Evolutionary conservation across 768 basidiomycete genomes (phyloP), one percentile per base, ranked within the genome.

Genomic region (Mycena galopus): DNA sequence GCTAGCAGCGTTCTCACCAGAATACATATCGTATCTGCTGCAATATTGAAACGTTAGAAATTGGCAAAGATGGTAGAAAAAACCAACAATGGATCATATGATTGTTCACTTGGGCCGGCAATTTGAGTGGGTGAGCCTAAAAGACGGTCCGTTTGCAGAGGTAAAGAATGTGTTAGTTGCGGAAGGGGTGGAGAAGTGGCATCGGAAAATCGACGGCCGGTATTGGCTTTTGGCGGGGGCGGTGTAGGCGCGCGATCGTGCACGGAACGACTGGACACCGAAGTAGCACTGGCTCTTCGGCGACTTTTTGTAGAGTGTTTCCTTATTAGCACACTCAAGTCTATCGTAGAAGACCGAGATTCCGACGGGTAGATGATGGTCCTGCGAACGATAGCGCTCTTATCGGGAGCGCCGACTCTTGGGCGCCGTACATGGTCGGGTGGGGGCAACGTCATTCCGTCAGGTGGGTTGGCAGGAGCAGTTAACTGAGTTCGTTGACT

Each of bases 241-340:
- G 94, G 94, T 10, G 95, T 96, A 14, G 94, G 94, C 16, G 85
- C 92, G 63, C 94, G 92, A 75, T 96, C 95, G 75, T 93, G 91
- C 32, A 95, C 86, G 51, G 94, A 95, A 67, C 92, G 91, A 75
- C 83, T 89, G 0, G 94, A 95, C 21, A 86, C 83, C 16, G 89
- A 91, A 19, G 81, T 81, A 14, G 86, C 85, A 73, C 94, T 93
- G 21, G 86, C 85, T 65, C 93, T 88, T 47, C 91, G 90, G 55
- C 91, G 90, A 59, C 89, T 89, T 51, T 51, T 51, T 27, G 83
- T 79, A 37, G 92, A 88, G 30, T 85, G 84, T 78, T 90, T 93
- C 73, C 88, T 87, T 78, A 87, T 84, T 70, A 88, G 78, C 27
- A 86, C 84, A 77, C 83, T 87, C 72, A 91, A 76, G 73, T 95